Percentiles rank a stretch among this genome's conserved stretches.
Evolutionary conservation across 169 alveolate species (phyloP).

Genomic region (Plasmodium chabaudi): DNA sequence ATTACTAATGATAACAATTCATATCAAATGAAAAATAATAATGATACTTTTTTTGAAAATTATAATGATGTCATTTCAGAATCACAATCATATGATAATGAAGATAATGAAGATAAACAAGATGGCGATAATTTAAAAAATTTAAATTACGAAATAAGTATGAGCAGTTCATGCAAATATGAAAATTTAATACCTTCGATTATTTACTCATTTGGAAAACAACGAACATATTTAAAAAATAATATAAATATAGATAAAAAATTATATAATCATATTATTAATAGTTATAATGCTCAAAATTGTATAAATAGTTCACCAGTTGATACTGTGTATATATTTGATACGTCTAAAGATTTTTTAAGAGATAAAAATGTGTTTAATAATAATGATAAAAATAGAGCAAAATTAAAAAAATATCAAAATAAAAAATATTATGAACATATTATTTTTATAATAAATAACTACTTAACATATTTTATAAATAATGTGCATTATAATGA

Average conservation of each 20-base stretch:
- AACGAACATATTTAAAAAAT: slow-evolving; percentile 57
- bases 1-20: background rate
- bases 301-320: slow-evolving; percentile 10
- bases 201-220: slow-evolving; percentile 73
- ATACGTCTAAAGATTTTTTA: slow-evolving; percentile 38
- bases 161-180: slow-evolving; percentile 24
- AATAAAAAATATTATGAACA: slow-evolving; percentile 59
- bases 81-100: background rate
- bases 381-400: slow-evolving; percentile 12
- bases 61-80: background rate
- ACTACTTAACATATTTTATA: slow-evolving; percentile 31
- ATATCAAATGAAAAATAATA: background rate
- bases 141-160: slow-evolving; percentile 10
- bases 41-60: background rate
- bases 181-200: slow-evolving; percentile 64
- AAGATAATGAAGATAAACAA: background rate
- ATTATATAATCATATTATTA: slow-evolving; percentile 50
- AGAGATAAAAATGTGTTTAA: slow-evolving; percentile 35
- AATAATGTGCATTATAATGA: slow-evolving; percentile 64
- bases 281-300: slow-evolving; percentile 16
- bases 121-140: slow-evolving; percentile 10
- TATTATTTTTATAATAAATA: slow-evolving; percentile 51
- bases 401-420: slow-evolving; percentile 24
- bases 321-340: slow-evolving; percentile 43
- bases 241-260: slow-evolving; percentile 52